These are phyloP conservation scores for Mycena amicta DNA, from an alignment of 768 basidiomycete genomes.

Conservation along the genomic window DNA sequence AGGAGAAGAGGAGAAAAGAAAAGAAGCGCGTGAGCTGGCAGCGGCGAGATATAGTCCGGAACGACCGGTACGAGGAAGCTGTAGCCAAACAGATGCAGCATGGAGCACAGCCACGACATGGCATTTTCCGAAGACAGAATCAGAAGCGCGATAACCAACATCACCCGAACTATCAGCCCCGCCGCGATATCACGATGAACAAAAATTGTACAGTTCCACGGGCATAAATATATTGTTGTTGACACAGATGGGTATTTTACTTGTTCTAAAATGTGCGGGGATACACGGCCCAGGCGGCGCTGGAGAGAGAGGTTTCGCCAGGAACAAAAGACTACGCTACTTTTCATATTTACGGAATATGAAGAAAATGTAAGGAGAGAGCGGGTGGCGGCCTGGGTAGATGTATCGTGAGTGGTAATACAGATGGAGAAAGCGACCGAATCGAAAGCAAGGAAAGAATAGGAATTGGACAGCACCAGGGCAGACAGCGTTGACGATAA, in stretches of 20 bases:
- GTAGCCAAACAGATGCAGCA: no score
- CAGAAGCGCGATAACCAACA: no score
- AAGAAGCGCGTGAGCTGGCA: background rate
- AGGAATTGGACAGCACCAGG: background rate
- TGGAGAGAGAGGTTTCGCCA: conserved; percentile 16
- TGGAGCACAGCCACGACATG: no score
- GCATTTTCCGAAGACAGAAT: background rate
- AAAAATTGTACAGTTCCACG: conserved; percentile 8
- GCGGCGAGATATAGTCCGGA: background rate
- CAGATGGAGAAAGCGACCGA: conserved; percentile 14
- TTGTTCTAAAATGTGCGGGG: conserved; percentile 18
- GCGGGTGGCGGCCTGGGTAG: no score
- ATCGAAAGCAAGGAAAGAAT: conserved; percentile 19
- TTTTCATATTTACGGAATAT: conserved; percentile 21
- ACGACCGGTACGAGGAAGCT: background rate
- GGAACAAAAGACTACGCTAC: conserved; percentile 19
- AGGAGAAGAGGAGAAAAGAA: background rate
- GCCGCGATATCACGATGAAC: conserved; percentile 1
- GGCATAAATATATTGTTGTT: conserved; percentile 22
- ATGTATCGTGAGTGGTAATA: conserved; percentile 26
- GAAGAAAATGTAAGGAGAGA: conserved; percentile 3
- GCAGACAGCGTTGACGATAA: no score
- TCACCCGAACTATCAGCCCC: no score
- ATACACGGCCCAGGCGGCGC: conserved; percentile 19
- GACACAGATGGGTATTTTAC: conserved; percentile 20